Conservation (phyloP, 2,329 filamentous ascomycete species). For the Hymenoscyphus repandus region DNA sequence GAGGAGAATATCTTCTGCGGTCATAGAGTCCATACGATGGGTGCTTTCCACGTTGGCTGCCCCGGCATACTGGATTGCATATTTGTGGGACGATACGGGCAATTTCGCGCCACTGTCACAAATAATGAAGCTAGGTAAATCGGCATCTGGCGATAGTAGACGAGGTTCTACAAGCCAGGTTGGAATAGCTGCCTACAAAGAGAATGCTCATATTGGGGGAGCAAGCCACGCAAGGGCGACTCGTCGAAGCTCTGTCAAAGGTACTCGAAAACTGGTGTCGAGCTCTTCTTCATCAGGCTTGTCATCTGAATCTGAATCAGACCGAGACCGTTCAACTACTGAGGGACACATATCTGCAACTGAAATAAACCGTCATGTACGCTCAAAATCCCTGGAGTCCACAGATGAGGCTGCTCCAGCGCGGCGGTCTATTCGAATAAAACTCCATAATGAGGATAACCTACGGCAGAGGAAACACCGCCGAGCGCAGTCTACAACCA, state of each 20-base stretch:
- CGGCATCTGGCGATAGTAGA: constrained; percentile 42
- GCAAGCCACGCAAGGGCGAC: constrained; percentile 17
- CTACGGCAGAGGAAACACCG: constrained; percentile 67
- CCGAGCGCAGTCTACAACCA: constrained; percentile 47
- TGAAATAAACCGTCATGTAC: constrained; percentile 43
- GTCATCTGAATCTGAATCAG: constrained; percentile 60
- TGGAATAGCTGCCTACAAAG: constrained; percentile 25
- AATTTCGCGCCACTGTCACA: constrained; percentile 74
- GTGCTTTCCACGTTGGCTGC: constrained; percentile 73
- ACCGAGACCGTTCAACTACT: constrained; percentile 35
- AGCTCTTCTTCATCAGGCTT: constrained; percentile 55
- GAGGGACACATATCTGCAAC: constrained; percentile 19
- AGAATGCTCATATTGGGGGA: constrained; percentile 8
- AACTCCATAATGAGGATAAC: constrained; percentile 76
- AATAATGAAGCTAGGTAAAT: constrained; percentile 52
- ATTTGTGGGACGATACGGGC: constrained; percentile 76
- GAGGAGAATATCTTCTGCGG: constrained; percentile 62
- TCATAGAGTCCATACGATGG: constrained; percentile 73
- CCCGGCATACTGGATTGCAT: constrained; percentile 79
- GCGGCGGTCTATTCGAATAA: constrained; percentile 83
- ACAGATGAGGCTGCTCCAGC: constrained; percentile 62
- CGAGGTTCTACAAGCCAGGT: constrained; percentile 31
- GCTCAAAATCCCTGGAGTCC: constrained; percentile 56
- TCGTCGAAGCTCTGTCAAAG: constrained; percentile 16
- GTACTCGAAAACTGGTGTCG: constrained; percentile 15